Conservation (phyloP, 805 yeast genomes). For the Komagataella populi region DNA sequence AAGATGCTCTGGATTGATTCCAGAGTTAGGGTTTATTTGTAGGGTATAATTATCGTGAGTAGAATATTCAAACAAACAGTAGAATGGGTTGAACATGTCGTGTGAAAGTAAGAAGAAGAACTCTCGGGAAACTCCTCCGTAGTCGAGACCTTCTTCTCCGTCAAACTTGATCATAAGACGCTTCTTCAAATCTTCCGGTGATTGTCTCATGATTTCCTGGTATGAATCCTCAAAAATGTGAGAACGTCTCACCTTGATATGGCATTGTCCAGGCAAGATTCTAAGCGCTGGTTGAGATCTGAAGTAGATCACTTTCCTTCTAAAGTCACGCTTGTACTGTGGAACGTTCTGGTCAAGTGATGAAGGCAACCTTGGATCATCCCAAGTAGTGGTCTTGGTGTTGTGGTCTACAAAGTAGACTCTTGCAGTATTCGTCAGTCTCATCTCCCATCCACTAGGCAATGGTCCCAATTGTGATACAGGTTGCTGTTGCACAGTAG, state of each 20-base stretch:
- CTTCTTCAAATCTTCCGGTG: constrained; percentile 96
- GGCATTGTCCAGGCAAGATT: constrained; percentile 97
- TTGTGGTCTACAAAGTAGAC: constrained; percentile 98
- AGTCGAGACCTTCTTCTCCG: constrained; percentile 98
- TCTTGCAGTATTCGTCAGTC: constrained; percentile 95
- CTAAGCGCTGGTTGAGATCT: constrained; percentile 97
- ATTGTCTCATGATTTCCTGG: constrained; percentile 97
- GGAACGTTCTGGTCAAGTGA: constrained; percentile 97
- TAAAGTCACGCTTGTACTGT: constrained; percentile 96
- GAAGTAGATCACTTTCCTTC: constrained; percentile 94
- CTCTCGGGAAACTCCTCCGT: constrained; percentile 98
- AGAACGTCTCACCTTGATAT: constrained; percentile 92
- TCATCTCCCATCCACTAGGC: constrained; percentile 99
- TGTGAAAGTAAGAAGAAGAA: constrained; percentile 93
- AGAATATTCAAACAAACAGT: constrained; percentile 93
- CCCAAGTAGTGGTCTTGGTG: constrained; percentile 99
- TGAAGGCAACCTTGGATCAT: constrained; percentile 96
- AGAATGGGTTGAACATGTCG: constrained; percentile 97
- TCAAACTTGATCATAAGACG: constrained; percentile 96
- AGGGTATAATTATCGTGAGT: constrained; percentile 96
- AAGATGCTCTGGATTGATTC: constrained; percentile 94
- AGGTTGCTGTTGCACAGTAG: constrained; percentile 95
- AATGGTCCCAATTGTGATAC: constrained; percentile 95
- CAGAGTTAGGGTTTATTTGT: constrained; percentile 95
- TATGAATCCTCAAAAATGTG: constrained; percentile 95